Conservation (phyloP, 1,139 yeast genomes). For the Sugiyamaella castrensis region DNA sequence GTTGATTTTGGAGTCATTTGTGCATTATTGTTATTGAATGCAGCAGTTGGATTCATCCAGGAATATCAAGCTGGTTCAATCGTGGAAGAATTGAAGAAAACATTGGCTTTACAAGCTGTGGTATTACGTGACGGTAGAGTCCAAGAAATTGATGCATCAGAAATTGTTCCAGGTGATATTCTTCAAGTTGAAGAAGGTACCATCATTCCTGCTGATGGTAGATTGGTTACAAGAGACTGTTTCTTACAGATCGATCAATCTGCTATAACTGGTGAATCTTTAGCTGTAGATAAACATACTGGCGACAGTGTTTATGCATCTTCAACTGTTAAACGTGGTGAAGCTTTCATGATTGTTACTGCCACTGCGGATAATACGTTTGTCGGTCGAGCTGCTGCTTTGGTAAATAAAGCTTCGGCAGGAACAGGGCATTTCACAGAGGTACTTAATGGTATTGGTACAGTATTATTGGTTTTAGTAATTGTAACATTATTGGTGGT, state of each 20-base stretch:
- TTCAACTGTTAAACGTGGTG: conserved; percentile 96
- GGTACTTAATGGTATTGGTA: conserved; percentile 97
- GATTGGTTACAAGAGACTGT: conserved; percentile 63
- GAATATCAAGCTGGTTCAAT: conserved; percentile 66
- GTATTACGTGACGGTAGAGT: conserved; percentile 66
- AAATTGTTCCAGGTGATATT: conserved; percentile 79
- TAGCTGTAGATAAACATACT: conserved; percentile 88
- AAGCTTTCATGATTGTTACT: conserved; percentile 91
- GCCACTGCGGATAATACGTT: conserved; percentile 93
- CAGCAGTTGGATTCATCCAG: conserved; percentile 93
- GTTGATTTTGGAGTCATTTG: conserved; percentile 98
- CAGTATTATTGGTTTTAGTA: conserved; percentile 84
- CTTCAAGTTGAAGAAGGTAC: conserved; percentile 77
- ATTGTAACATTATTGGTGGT: conserved; percentile 83
- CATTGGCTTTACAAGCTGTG: conserved; percentile 49
- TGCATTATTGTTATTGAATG: conserved; percentile 84
- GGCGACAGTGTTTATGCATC: conserved; percentile 93
- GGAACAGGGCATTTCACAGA: conserved; percentile 97
- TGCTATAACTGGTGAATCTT: conserved; percentile 97
- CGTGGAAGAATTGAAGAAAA: conserved; percentile 45
- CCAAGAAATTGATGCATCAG: conserved; percentile 60
- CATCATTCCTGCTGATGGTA: conserved; percentile 88
- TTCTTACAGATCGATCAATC: conserved; percentile 95
- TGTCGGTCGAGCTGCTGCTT: conserved; percentile 96
- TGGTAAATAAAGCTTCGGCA: conserved; percentile 91